A percentile compares a stretch with the other conserved stretches of the same genome.
Evolutionary conservation across 2,329 filamentous ascomycete genomes (phyloP).

Genomic region (Fusarium lyarnte): DNA sequence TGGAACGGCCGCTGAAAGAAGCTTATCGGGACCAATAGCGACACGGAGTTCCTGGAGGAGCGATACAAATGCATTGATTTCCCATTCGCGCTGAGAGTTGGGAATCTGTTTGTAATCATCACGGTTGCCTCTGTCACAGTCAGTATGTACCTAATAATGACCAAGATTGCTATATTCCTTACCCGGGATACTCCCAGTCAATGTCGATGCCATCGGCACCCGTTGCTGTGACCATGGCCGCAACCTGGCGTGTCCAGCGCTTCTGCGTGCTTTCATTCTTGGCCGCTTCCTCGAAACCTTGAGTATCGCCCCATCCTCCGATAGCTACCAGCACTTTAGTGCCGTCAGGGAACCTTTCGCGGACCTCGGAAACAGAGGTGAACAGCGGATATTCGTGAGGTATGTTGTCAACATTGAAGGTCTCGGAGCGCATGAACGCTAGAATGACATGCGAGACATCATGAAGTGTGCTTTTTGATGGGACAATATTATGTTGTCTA

Average conservation of each 20-base stretch:
- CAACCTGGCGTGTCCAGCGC: slow-evolving; percentile 71
- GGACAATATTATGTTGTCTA: slow-evolving; percentile 60
- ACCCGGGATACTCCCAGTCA: slow-evolving; percentile 73
- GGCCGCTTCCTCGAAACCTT: slow-evolving; percentile 69
- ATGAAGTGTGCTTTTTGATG: slow-evolving; percentile 48
- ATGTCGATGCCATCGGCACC: slow-evolving; percentile 73
- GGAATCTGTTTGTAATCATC: slow-evolving; percentile 73
- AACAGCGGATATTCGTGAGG: slow-evolving; percentile 61
- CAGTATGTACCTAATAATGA: background rate
- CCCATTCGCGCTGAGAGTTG: slow-evolving; percentile 67
- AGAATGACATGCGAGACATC: slow-evolving; percentile 66
- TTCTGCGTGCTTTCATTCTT: slow-evolving; percentile 60
- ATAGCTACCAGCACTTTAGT: slow-evolving; percentile 76
- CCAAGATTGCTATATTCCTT: background rate
- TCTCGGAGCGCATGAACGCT: slow-evolving; percentile 65
- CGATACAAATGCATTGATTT: slow-evolving; percentile 71
- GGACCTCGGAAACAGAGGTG: slow-evolving; percentile 58
- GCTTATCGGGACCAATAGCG: slow-evolving; percentile 64
- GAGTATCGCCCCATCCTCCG: slow-evolving; percentile 78
- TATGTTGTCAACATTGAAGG: slow-evolving; percentile 58
- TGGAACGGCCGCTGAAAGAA: slow-evolving; percentile 75
- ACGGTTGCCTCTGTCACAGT: slow-evolving; percentile 67
- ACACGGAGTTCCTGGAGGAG: slow-evolving; percentile 67
- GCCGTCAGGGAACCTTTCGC: slow-evolving; percentile 57
- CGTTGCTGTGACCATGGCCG: slow-evolving; percentile 67